phyloP scores from a whole-genome alignment of 805 yeast species.

The Metschnikowia rubicola region DNA sequence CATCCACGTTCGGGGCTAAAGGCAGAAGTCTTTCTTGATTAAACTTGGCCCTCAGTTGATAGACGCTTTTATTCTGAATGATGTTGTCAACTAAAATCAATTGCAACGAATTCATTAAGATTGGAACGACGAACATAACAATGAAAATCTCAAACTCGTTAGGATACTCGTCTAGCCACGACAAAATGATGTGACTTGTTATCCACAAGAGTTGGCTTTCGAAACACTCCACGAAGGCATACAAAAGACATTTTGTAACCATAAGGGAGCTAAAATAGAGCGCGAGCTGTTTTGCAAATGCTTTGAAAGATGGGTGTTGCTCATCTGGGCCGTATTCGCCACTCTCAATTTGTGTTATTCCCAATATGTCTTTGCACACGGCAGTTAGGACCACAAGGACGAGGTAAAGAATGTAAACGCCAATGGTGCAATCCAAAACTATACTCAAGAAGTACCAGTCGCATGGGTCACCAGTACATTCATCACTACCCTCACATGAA shows the following conservation, averaged over 20 bases:
- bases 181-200: constrained; percentile 67
- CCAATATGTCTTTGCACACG: constrained; percentile 42
- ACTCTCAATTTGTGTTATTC: constrained; percentile 41
- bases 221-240: constrained; percentile 61
- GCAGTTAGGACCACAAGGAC: constrained; percentile 47
- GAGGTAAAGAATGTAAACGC: constrained; percentile 71
- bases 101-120: constrained; percentile 70
- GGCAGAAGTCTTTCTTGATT: not conserved
- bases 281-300: constrained; percentile 67
- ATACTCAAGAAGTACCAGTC: constrained; percentile 92
- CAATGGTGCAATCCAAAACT: constrained; percentile 88
- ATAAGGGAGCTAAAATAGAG: constrained; percentile 63
- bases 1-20: constrained; percentile 4
- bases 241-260: constrained; percentile 63
- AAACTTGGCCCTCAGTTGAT: constrained; percentile 25
- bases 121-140: constrained; percentile 81
- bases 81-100: constrained; percentile 70
- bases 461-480: constrained; percentile 60
- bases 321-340: constrained; percentile 65
- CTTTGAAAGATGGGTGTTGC: constrained; percentile 47
- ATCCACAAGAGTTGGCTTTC: constrained; percentile 48
- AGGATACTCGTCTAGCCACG: constrained; percentile 82
- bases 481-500: constrained; percentile 15
- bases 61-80: constrained; percentile 52
- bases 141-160: constrained; percentile 74